Conservation (phyloP, 192 early-diverging fungal species). For the Glomus cerebriforme region DNA sequence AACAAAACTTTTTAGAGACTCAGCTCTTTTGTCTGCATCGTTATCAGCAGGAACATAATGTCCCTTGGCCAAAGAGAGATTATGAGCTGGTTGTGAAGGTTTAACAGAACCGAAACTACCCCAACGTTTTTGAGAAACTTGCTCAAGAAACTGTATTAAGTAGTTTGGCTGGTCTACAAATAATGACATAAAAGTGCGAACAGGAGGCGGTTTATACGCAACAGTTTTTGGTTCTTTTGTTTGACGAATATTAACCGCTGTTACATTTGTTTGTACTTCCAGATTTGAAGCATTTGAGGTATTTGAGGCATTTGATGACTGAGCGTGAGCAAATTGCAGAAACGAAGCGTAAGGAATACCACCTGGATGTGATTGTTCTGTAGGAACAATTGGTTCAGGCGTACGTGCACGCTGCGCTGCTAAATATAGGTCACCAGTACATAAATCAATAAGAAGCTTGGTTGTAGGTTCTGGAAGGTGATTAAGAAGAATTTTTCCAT, state of each 20-base stretch:
- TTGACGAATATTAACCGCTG: neutral
- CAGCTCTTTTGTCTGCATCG: conserved; percentile 39
- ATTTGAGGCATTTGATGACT: conserved; percentile 6
- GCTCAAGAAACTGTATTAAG: conserved; percentile 83
- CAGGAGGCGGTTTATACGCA: conserved; percentile 51
- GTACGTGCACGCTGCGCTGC: conserved; percentile 14
- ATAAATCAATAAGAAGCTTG: conserved; percentile 56
- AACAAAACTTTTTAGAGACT: conserved; percentile 10
- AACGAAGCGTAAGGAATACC: conserved; percentile 27
- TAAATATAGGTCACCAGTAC: conserved; percentile 46
- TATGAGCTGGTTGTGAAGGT: conserved; percentile 22
- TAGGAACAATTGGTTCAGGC: conserved; percentile 18
- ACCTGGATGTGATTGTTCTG: neutral
- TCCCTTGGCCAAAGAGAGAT: conserved; percentile 29
- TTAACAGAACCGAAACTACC: conserved; percentile 31
- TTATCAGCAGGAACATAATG: neutral
- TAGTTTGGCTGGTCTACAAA: conserved; percentile 85
- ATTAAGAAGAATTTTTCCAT: conserved; percentile 56
- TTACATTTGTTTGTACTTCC: conserved; percentile 21
- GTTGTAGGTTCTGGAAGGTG: conserved; percentile 58
- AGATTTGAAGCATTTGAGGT: conserved; percentile 18
- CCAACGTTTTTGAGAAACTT: conserved; percentile 80
- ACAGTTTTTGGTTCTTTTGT: conserved; percentile 13
- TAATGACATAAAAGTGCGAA: conserved; percentile 81
- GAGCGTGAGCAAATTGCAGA: conserved; percentile 39